A percentile compares a stretch with the other conserved stretches of the same genome.
Conservation (phyloP, 2,329 filamentous ascomycete genomes). For the Ophiostoma sp. region DNA sequence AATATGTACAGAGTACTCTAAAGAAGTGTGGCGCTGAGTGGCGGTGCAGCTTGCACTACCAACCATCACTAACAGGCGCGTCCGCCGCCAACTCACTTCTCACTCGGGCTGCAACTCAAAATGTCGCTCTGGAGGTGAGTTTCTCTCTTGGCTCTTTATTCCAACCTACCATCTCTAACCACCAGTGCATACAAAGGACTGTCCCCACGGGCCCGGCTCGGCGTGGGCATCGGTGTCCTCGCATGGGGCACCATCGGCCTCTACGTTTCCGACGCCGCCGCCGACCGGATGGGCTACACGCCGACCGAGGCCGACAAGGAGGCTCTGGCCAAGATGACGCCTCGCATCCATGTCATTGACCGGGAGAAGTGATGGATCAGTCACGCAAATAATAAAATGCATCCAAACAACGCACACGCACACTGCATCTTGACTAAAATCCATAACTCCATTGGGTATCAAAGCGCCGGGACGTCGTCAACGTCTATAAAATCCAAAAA, state of each 20-base stretch:
- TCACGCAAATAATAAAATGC: neutral
- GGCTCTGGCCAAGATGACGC: slow-evolving; percentile 55
- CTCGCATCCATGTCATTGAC: slow-evolving; percentile 59
- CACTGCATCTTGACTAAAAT: neutral
- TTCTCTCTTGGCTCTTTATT: neutral
- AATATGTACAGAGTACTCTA: neutral
- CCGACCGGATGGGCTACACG: slow-evolving; percentile 66
- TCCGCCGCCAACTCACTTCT: slow-evolving; percentile 4
- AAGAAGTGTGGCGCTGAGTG: slow-evolving; percentile 16
- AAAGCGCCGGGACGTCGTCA: neutral
- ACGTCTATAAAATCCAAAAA: neutral
- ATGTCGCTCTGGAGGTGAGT: slow-evolving; percentile 33
- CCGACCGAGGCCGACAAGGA: slow-evolving; percentile 69
- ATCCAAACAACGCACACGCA: neutral
- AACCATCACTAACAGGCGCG: neutral
- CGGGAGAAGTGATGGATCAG: slow-evolving; percentile 32
- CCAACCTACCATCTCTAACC: neutral
- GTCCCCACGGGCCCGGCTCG: slow-evolving; percentile 61
- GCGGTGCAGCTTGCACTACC: slow-evolving; percentile 18
- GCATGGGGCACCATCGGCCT: slow-evolving; percentile 70
- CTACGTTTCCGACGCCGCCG: slow-evolving; percentile 66
- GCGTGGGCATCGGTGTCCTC: slow-evolving; percentile 69
- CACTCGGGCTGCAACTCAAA: slow-evolving; percentile 10
- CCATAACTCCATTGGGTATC: slow-evolving; percentile 11
- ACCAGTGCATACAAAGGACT: slow-evolving; percentile 65